phyloP scores from a whole-genome alignment of 2,329 filamentous ascomycete genomes.

The Metarhizium sp. region DNA sequence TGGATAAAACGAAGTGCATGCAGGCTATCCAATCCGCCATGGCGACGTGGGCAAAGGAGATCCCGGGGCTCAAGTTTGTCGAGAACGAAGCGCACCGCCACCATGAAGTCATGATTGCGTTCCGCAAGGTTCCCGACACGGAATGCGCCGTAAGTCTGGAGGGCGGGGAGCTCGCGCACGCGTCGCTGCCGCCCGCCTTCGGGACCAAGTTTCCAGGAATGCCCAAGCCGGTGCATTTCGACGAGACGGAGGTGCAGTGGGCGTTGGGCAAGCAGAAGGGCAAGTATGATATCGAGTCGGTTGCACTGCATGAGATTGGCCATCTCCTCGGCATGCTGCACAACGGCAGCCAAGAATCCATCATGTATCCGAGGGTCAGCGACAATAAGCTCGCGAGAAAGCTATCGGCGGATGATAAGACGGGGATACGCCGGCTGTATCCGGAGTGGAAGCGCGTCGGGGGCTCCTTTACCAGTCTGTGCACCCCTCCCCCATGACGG shows the following conservation, averaged over 20 bases:
- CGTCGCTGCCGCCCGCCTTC: no score
- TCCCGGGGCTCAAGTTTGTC: no score
- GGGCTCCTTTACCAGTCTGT: constrained; percentile 1
- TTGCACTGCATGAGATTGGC: background rate
- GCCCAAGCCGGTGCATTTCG: background rate
- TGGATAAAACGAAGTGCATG: no score
- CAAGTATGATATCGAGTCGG: background rate
- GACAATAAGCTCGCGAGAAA: background rate
- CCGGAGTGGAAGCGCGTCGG: constrained; percentile 3
- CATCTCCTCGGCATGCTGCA: background rate
- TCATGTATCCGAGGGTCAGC: background rate
- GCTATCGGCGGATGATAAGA: background rate
- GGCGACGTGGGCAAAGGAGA: no score
- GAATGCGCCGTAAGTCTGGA: no score
- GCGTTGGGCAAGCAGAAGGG: background rate
- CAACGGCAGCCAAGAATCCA: background rate
- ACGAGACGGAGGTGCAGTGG: background rate
- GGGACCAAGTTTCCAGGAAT: no score
- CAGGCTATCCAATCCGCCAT: no score
- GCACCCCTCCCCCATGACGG: no score
- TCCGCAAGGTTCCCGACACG: no score
- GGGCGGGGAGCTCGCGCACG: no score
- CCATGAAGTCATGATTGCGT: no score
- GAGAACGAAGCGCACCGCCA: no score
- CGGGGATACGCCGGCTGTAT: background rate